These are phyloP conservation scores for Zea luxurians DNA, from an alignment of 176 grass and related monocot genomes.

Conservation along the genomic window DNA sequence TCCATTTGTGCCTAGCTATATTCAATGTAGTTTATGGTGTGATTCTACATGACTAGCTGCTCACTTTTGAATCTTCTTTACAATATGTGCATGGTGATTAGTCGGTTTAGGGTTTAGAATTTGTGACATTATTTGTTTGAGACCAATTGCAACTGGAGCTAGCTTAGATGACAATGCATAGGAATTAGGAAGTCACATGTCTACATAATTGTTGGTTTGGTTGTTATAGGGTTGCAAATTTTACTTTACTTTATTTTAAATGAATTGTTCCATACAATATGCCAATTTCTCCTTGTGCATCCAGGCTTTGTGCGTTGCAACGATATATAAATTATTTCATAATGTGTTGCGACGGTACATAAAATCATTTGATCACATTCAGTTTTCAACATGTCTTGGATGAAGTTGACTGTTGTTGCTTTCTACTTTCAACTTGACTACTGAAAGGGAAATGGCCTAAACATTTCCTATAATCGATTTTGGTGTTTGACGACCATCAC, in stretches of 20 bases:
- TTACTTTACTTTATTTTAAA: not conserved
- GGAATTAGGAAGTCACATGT: not conserved
- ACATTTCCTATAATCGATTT: too few relatives aligned
- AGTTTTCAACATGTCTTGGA: too few relatives aligned
- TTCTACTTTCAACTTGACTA: too few relatives aligned
- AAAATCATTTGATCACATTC: too few relatives aligned
- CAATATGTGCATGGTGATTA: slow-evolving; percentile 14
- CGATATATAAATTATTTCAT: too few relatives aligned
- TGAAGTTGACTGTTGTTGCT: too few relatives aligned
- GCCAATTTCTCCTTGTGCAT: slow-evolving; percentile 38
- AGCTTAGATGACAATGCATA: not conserved
- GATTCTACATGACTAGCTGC: not conserved
- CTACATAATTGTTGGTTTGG: slow-evolving; percentile 30
- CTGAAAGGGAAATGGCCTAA: too few relatives aligned
- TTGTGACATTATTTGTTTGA: not conserved
- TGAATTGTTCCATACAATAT: slow-evolving; percentile 6
- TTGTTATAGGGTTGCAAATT: slow-evolving; percentile 25
- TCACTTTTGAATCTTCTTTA: not conserved
- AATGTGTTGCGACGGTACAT: too few relatives aligned
- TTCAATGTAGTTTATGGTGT: not conserved
- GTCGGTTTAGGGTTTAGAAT: not conserved
- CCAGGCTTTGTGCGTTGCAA: slow-evolving; percentile 51
- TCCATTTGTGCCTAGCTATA: not conserved
- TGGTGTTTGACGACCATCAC: too few relatives aligned
- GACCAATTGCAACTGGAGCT: not conserved